phyloP scores from a whole-genome alignment of 225 moss, liverwort and hornwort species.

The Polytrichum commune region DNA sequence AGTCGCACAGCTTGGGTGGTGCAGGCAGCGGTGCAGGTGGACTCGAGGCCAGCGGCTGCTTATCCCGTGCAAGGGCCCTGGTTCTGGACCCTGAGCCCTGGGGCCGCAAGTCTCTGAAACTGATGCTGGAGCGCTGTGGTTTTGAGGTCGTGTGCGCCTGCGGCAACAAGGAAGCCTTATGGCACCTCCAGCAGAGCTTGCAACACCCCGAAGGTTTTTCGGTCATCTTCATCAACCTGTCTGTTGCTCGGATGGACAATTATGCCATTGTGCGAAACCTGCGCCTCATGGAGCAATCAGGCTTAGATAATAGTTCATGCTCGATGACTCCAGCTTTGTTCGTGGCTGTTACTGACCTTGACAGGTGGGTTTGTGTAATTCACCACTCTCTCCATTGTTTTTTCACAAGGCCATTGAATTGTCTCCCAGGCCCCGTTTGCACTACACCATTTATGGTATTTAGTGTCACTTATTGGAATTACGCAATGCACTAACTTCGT shows the following conservation, averaged over 20 bases:
- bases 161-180: constrained; percentile 29
- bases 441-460: no score
- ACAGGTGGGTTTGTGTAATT: constrained; percentile 14
- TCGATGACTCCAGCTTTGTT: constrained; percentile 1
- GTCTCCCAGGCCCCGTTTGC: no score
- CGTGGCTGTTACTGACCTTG: constrained; percentile 19
- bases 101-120: constrained; percentile 40
- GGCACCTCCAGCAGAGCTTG: constrained; percentile 47
- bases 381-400: neutral
- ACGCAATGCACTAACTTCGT: no score
- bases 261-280: constrained; percentile 36
- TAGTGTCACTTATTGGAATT: no score
- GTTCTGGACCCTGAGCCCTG: constrained; percentile 38
- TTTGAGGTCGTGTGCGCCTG: constrained; percentile 43
- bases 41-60: constrained; percentile 24
- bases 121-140: constrained; percentile 55
- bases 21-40: neutral
- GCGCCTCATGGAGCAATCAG: constrained; percentile 21
- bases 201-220: constrained; percentile 39
- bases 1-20: constrained; percentile 12
- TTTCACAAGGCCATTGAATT: no score
- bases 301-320: no score
- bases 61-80: constrained; percentile 30
- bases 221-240: constrained; percentile 31
- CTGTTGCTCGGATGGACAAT: constrained; percentile 21